Evolutionary conservation across 495 filamentous ascomycete species (phyloP).

Genomic region (Ascobolus immersus): DNA sequence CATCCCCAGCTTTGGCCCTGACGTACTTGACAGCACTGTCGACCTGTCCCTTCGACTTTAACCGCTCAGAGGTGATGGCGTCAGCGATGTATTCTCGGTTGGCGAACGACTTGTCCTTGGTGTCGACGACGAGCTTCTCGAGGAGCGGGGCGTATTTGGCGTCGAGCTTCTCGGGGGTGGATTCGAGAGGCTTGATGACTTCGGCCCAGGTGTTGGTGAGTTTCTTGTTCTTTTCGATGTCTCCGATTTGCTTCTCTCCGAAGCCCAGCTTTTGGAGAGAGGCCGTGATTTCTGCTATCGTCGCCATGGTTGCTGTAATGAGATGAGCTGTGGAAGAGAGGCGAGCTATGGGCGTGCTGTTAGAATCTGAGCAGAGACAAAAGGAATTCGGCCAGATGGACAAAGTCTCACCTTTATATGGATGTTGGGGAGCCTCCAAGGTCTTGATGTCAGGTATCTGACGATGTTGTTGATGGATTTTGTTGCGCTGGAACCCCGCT

Average conservation of each 20-base stretch:
- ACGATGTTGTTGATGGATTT: too few relatives aligned
- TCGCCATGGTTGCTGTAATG: conserved; percentile 8
- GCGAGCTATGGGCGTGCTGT: too few relatives aligned
- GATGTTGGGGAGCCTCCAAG: too few relatives aligned
- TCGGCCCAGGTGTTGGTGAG: conserved; percentile 9
- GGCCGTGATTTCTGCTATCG: conserved; percentile 7
- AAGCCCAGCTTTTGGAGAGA: conserved; percentile 12
- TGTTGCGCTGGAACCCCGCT: too few relatives aligned
- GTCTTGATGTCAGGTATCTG: too few relatives aligned
- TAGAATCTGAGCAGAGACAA: too few relatives aligned
- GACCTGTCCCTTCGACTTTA: conserved; percentile 13
- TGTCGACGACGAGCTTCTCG: conserved; percentile 9
- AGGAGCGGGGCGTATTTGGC: conserved; percentile 8
- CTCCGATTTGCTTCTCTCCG: conserved; percentile 12
- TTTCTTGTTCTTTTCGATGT: conserved; percentile 15
- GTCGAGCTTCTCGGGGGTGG: conserved; percentile 1
- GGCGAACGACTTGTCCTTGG: conserved; percentile 9
- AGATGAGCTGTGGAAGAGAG: too few relatives aligned
- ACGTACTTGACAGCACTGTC: conserved; percentile 12
- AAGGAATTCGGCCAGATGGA: too few relatives aligned
- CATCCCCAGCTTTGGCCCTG: conserved; percentile 7
- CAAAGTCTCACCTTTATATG: too few relatives aligned
- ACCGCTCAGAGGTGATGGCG: conserved; percentile 8
- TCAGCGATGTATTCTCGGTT: conserved; percentile 11
- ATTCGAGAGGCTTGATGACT: conserved; percentile 6